Base-by-base conservation (phyloP, 495 filamentous ascomycete species). In the Neurospora sp. region DNA sequence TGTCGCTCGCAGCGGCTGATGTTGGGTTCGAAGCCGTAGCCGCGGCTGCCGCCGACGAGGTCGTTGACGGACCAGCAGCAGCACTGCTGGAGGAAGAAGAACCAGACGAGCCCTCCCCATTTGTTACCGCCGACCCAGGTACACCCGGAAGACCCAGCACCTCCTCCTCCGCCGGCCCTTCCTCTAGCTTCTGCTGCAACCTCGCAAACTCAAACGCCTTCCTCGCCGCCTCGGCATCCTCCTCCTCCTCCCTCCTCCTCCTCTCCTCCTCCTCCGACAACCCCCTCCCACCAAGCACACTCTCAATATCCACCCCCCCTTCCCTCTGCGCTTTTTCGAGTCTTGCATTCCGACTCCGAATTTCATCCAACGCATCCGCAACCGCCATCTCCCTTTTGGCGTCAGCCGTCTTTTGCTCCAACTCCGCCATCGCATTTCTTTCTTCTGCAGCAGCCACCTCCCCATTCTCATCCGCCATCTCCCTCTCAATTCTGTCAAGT, bases 381-480 rank as follows among this genome's bases (percentile, higher is more conserved):
- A 98, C 92, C 68, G 90, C 92, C 96, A 99, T 98, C 84, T 98
- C 96, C 71, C 91, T 85, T 85, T 96, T 97, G n/a, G 94, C 93
- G 81, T 99, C 96, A 38, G 90, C 82, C 72, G 94, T 97, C 20
- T 93, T 93, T 8, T 87, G 90, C 83, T 99, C 96, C 48, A 99
- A 84, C 83, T 96, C 90, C 41, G 87, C 89, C 81, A 99, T 99
- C 4, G 94, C 92, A 80, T 96, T 93, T 71, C 94, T 92, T 76
- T 90, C 87, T 76, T 88, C 42, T 7, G 42, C 86, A 40, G 82
- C 84, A 72, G 5, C 31, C 69, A 90, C 85, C 83, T 96, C 94
- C 31, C 48, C 73, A n/a, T 71, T 73, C 73, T 78, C 27, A 16
- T 66, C 78, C 38, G 75, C 78, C 76, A 81, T 79, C 83, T 97